Conservation (phyloP, 305 asterid species). For the Solanum aculeatissimum region DNA sequence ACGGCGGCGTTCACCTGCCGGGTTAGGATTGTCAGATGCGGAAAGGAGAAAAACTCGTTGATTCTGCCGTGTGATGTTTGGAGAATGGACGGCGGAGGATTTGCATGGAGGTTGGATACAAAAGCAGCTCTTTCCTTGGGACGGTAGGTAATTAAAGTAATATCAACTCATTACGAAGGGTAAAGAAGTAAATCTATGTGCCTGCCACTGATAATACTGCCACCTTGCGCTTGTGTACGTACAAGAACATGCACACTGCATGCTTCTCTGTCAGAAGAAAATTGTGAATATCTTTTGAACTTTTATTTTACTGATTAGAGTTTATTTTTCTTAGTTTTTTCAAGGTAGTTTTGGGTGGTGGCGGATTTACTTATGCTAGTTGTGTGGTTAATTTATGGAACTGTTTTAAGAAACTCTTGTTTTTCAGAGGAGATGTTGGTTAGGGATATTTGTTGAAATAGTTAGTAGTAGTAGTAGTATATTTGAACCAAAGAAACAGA, state of each 20-base stretch:
- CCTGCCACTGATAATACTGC: neutral
- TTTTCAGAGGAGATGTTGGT: neutral
- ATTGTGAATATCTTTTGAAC: neutral
- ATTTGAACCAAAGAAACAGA: neutral
- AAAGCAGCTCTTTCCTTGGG: conserved; percentile 51
- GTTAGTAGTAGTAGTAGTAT: neutral
- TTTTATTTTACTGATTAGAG: neutral
- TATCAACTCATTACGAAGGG: neutral
- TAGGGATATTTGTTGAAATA: neutral
- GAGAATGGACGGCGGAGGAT: conserved; percentile 61
- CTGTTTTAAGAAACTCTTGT: no score
- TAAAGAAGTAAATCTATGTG: neutral
- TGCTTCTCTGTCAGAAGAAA: neutral
- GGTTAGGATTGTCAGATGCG: conserved; percentile 12
- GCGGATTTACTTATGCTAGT: neutral
- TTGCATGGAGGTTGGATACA: conserved; percentile 80
- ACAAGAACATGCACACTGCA: neutral
- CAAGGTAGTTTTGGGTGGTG: neutral
- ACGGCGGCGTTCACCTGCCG: conserved; percentile 48
- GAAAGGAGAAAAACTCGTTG: conserved; percentile 14
- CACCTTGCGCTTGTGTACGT: neutral
- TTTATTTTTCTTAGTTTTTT: neutral
- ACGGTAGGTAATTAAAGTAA: neutral
- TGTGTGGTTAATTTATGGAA: neutral
- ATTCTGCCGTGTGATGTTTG: conserved; percentile 67